Evolutionary conservation across 2,329 filamentous ascomycete genomes (phyloP), one percentile per base, ranked within the genome.

Genomic region (Scolecobasidium constrictum): DNA sequence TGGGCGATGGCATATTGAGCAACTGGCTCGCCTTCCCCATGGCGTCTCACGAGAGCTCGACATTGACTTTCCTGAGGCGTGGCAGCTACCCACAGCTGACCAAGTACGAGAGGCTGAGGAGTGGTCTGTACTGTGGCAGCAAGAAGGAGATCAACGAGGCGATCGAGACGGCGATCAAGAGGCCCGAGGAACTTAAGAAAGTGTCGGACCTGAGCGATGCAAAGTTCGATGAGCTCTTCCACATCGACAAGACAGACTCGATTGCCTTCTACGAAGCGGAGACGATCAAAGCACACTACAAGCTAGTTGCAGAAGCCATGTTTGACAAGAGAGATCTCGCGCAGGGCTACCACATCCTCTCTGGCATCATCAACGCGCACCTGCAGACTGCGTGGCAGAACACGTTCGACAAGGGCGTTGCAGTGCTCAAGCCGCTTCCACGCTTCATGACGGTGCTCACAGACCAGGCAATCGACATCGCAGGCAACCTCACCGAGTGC

Each of bases 301-400:
- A 71, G 20, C 69, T 74, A 33, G 68, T 94, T 39, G 73, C 73
- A 16, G 74, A 83, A 40, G 74, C 75, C 43, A 68, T 86, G 33
- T 42, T 47, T 21, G 20, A 18, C 13, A 20, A 19, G 13, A 58
- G 64, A 4, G 66, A 70, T 23, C 54, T 54, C n/a, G 72, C 75
- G 21, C 67, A 71, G 36, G 85, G 82, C 2, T 67, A 90, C 18
- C 63, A 65, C 42, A 68, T 73, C 40, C 74, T 96, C 23, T 81
- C 82, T 46, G 67, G 75, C 37, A 72, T 96, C 46, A 84, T 95
- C 57, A 88, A 85, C 54, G 74, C 81, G 2, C 92, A 96, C 59
- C 71, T 96, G 3, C 88, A 95, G 57, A 73, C 73, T 42, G 83
- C 79, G 9, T 96, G 92, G 77, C 86, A 93, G 56, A 84, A 81